Base-by-base conservation (phyloP, 140 eudicot genomes). In the Anethum foeniculum region DNA sequence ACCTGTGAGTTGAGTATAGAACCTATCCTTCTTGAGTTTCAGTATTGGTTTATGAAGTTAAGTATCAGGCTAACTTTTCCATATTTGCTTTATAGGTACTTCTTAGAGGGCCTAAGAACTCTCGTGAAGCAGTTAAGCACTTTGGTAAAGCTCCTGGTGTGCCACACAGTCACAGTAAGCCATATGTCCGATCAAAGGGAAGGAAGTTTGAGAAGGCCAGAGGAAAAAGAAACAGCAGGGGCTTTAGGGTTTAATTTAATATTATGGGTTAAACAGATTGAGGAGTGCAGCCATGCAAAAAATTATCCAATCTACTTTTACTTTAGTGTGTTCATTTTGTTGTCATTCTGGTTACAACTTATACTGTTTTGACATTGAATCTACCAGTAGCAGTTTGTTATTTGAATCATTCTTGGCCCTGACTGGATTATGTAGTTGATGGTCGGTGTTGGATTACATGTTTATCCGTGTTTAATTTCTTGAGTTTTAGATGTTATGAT, bases 91-190 rank as follows among this genome's bases (percentile, higher is more conserved):
- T 79, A 16, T 84, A 88, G 96, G 90, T 90, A 23, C 90, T 92
- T 44, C 85, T 92, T 15, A 86, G 97, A 87, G 97, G 95, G 1
- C 94, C 95, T 13, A 86, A 86, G 87, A 92, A 92, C 68, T 86
- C 89, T 0, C 90, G 97, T 39, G 97, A 92, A 81, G 93, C 97
- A 1, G 92, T 87, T 7, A 90, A 75, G 78, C 97, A 90, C 87
- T 92, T 92, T 76, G 97, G 96, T 1, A 90, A 90, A 79, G 97
- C 93, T 47, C 96, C 96, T 41, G 92, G 96, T 86, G 97, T 93
- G 65, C 97, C 94, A 27, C 92, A 89, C 88, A 89, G 92, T 78
- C 97, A 93, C 85, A 93, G 94, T n/a, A 93, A 93, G 86, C 94
- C 97, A 0, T 90, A 89, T 43, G 94, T 93, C 71, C 90, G 96